Evolutionary conservation across 306 rosid genomes (phyloP).

Genomic region (Quercus berberidifolia): DNA sequence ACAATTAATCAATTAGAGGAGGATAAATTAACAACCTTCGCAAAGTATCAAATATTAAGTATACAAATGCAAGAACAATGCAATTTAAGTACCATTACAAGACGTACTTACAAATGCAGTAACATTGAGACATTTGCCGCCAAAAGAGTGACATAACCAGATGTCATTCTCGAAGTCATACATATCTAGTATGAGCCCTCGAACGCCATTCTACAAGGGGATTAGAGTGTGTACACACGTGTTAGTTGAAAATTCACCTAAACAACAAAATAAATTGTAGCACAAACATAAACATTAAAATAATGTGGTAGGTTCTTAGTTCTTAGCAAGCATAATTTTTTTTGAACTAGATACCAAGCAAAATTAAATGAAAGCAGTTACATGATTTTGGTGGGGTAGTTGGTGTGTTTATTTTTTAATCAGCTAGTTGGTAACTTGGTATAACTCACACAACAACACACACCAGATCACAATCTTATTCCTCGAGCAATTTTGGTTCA

Average conservation of each 20-base stretch:
- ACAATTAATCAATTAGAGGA: conserved; percentile 1
- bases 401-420: conserved; percentile 5
- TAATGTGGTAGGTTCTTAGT: background rate
- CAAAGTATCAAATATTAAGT: background rate
- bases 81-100: background rate
- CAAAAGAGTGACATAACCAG: conserved; percentile 81
- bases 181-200: conserved; percentile 93
- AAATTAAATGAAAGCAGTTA: background rate
- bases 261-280: background rate
- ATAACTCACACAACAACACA: too few relatives aligned
- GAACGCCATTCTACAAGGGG: conserved; percentile 64
- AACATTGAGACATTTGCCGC: conserved; percentile 57
- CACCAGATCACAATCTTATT: too few relatives aligned
- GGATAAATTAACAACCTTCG: background rate
- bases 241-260: background rate
- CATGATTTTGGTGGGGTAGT: conserved; percentile 5
- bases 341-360: background rate
- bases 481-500: too few relatives aligned
- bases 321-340: too few relatives aligned
- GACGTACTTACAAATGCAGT: conserved; percentile 84
- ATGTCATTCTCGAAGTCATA: conserved; percentile 72
- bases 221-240: background rate
- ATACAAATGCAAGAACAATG: too few relatives aligned
- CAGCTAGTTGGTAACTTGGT: background rate
- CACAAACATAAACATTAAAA: background rate